phyloP scores from a whole-genome alignment of 164 flowering plant species.

The Annona squamosa region DNA sequence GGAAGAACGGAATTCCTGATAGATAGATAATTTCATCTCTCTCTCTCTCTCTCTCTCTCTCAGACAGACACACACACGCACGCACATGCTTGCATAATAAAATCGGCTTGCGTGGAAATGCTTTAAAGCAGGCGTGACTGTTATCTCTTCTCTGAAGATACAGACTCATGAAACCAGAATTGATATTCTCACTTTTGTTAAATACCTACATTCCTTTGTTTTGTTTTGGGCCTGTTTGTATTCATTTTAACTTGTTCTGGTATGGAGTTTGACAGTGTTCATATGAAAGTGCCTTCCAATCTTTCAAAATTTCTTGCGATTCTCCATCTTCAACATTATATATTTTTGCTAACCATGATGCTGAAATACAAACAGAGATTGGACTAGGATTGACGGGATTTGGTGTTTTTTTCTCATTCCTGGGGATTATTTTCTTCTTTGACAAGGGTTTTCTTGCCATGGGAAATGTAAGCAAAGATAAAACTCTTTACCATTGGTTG shows the following conservation, averaged over 20 bases:
- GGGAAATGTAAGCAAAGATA: slow-evolving; percentile 78
- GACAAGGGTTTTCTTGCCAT: slow-evolving; percentile 94
- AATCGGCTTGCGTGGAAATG: not conserved
- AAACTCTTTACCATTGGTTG: not conserved
- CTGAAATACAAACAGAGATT: slow-evolving; percentile 55
- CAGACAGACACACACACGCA: not conserved
- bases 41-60: not conserved
- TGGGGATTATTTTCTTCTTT: slow-evolving; percentile 81
- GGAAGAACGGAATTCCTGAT: too few species aligned
- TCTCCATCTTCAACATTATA: not conserved
- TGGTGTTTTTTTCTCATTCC: slow-evolving; percentile 75
- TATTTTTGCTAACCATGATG: slow-evolving; percentile 1
- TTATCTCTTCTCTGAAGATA: too few species aligned
- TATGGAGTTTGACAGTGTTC: not conserved
- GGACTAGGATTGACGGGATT: slow-evolving; percentile 97
- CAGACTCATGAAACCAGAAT: too few species aligned
- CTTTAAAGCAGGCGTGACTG: not conserved
- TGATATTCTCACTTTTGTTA: too few species aligned
- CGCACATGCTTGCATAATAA: not conserved
- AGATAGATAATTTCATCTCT: too few species aligned
- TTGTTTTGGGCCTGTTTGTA: too few species aligned
- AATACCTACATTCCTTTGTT: too few species aligned
- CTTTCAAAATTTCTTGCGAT: not conserved
- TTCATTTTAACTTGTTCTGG: too few species aligned
- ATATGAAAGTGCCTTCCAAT: not conserved